These are phyloP conservation scores for Saccharomycopsis fibuligera DNA, from an alignment of 805 yeast species.

Conservation along the genomic window DNA sequence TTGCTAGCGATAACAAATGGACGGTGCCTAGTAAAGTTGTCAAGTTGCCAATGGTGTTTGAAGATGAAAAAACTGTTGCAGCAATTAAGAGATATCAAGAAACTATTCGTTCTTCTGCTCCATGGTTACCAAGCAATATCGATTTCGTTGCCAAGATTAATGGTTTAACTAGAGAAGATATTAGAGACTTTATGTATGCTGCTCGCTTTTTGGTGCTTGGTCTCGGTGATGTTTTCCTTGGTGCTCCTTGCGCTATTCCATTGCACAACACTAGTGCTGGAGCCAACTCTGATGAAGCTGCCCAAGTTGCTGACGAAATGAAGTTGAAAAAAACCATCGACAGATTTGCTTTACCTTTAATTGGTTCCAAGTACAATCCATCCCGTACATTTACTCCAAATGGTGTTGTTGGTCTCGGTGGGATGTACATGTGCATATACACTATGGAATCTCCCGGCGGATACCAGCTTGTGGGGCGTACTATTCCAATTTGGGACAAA, in stretches of 20 bases:
- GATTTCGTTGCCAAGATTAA: constrained; percentile 90
- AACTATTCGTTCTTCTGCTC: constrained; percentile 88
- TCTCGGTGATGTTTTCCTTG: constrained; percentile 93
- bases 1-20: constrained; percentile 82
- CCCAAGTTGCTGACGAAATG: too few species aligned
- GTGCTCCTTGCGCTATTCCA: constrained; percentile 98
- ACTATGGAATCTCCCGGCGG: constrained; percentile 99
- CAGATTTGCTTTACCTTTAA: constrained; percentile 47
- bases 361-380: constrained; percentile 94
- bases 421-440: constrained; percentile 97
- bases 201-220: constrained; percentile 93
- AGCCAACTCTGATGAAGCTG: too few species aligned
- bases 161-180: constrained; percentile 67
- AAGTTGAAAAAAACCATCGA: constrained; percentile 31
- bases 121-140: constrained; percentile 97
- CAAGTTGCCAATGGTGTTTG: constrained; percentile 93
- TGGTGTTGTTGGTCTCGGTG: constrained; percentile 97
- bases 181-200: constrained; percentile 76
- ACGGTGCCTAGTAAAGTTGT: constrained; percentile 74
- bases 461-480: constrained; percentile 91
- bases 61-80: constrained; percentile 80
- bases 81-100: constrained; percentile 90
- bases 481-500: constrained; percentile 97
- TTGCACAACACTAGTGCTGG: too few species aligned
- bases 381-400: constrained; percentile 93